Conservation (phyloP, 129 eudicot species). For the Flaveria ramosissima region DNA sequence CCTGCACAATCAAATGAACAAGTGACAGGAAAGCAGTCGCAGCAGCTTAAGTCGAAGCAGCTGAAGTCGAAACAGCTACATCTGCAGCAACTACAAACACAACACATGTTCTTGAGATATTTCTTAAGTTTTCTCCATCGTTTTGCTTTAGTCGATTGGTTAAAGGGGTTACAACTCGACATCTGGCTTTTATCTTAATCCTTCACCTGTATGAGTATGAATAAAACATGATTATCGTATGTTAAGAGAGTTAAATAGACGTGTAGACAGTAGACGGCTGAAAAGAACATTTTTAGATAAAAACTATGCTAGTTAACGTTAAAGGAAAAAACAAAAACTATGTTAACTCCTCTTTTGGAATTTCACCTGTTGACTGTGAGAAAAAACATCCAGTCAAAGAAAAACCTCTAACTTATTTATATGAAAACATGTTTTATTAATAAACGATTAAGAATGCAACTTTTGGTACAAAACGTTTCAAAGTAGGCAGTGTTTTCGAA, state of each 20-base stretch:
- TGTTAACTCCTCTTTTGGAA: not conserved
- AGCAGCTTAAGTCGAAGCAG: not conserved
- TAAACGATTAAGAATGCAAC: no score
- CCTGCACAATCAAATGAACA: not conserved
- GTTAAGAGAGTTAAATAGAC: not conserved
- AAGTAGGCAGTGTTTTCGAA: no score
- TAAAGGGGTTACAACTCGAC: conserved; percentile 12
- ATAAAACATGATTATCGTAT: not conserved
- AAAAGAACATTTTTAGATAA: conserved; percentile 13
- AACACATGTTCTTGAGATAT: not conserved
- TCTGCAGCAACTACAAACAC: not conserved
- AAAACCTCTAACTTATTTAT: no score
- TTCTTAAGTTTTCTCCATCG: conserved; percentile 21
- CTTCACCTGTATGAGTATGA: not conserved
- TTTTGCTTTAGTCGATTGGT: not conserved
- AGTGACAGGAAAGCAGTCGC: not conserved
- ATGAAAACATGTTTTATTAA: no score
- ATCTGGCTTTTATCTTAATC: not conserved
- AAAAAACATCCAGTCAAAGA: no score
- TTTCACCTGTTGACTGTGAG: not conserved
- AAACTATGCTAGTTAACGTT: conserved; percentile 4
- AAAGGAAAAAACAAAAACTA: conserved; percentile 5
- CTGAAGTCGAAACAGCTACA: not conserved
- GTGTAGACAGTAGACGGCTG: not conserved
- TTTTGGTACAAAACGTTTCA: no score